A percentile compares a stretch with the other conserved stretches of the same genome.
Evolutionary conservation across 2,329 filamentous ascomycete species (phyloP).

Genomic region (Cytospora schulzeri): DNA sequence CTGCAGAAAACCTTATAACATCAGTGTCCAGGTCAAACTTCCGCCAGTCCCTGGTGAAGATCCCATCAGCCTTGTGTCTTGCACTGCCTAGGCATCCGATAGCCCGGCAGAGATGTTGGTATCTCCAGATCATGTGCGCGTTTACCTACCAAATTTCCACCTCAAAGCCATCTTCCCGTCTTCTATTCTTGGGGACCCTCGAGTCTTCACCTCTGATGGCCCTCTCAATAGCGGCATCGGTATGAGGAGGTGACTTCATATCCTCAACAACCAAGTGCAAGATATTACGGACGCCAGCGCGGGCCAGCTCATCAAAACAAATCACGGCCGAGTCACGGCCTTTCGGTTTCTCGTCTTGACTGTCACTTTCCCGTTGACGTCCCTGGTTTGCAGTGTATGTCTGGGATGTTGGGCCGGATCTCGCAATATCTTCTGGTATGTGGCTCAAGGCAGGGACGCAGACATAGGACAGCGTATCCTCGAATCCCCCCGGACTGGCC

Average conservation of each 20-base stretch:
- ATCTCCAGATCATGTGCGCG: too few relatives aligned
- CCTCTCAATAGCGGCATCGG: constrained; percentile 10
- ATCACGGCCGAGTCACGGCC: neutral
- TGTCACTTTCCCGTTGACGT: neutral
- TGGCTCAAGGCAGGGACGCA: neutral
- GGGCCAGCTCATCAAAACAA: constrained; percentile 6
- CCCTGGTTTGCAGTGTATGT: neutral
- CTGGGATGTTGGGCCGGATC: neutral
- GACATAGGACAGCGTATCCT: constrained; percentile 8
- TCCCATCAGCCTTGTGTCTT: too few relatives aligned
- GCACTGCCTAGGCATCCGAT: too few relatives aligned
- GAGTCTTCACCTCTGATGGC: neutral
- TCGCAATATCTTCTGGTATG: neutral
- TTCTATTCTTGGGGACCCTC: neutral
- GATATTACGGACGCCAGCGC: constrained; percentile 2
- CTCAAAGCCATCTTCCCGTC: neutral
- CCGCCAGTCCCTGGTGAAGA: constrained; percentile 9
- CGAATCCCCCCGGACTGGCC: neutral
- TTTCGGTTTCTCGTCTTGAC: neutral
- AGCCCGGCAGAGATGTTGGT: too few relatives aligned
- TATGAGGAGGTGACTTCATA: neutral
- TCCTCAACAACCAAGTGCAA: constrained; percentile 1
- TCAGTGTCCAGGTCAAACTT: constrained; percentile 14
- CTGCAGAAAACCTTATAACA: constrained; percentile 3
- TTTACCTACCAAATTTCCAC: constrained; percentile 6